phyloP scores from a whole-genome alignment of 768 basidiomycete species.

The Amanita rimosa region DNA sequence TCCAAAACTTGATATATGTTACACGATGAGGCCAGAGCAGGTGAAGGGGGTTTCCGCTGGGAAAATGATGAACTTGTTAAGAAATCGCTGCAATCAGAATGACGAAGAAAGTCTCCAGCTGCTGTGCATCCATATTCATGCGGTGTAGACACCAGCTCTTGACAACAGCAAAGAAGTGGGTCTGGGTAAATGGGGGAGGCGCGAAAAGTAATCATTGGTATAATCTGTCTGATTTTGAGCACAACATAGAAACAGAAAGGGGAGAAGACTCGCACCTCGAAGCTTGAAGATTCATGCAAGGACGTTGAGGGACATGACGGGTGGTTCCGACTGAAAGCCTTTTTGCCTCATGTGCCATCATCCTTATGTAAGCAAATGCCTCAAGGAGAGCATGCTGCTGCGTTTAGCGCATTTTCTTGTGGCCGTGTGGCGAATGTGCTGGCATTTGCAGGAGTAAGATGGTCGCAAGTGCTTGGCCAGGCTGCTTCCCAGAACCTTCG shows the following conservation, averaged over 20 bases:
- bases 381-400: background rate
- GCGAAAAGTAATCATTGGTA: background rate
- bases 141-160: background rate
- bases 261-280: background rate
- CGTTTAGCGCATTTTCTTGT: background rate
- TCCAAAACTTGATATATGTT: background rate
- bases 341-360: conserved; percentile 5
- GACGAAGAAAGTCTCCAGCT: background rate
- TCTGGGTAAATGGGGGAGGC: background rate
- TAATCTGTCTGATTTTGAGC: background rate
- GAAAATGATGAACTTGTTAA: background rate
- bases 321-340: background rate
- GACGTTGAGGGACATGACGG: background rate
- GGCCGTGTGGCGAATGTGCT: background rate
- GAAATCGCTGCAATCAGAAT: background rate
- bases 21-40: background rate
- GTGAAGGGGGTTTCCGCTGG: background rate
- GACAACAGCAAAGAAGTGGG: background rate
- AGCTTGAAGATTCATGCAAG: background rate
- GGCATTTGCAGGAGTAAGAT: too few relatives aligned
- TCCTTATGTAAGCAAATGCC: conserved; percentile 5
- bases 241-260: background rate
- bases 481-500: background rate
- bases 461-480: background rate
- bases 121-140: background rate